Conservation (phyloP, 2,329 filamentous ascomycete genomes). For the Xylariaceae sp. region DNA sequence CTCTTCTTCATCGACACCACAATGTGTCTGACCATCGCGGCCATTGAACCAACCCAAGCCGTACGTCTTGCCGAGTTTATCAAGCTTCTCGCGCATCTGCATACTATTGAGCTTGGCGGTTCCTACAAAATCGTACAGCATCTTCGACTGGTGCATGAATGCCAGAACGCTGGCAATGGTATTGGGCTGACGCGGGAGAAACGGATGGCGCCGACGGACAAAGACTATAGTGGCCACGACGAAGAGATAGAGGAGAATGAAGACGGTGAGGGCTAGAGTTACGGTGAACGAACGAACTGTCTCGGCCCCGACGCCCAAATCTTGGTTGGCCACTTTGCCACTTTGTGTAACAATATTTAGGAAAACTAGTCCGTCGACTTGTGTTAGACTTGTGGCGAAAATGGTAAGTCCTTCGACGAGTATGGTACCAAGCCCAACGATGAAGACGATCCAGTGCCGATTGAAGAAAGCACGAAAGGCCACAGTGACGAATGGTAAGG, state of each 20-base stretch:
- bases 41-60: conserved; percentile 75
- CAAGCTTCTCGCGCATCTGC: conserved; percentile 59
- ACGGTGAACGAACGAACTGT: conserved; percentile 62
- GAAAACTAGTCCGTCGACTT: conserved; percentile 61
- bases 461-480: conserved; percentile 60
- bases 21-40: conserved; percentile 68
- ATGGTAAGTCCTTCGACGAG: conserved; percentile 71
- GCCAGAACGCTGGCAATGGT: conserved; percentile 73
- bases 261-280: conserved; percentile 56
- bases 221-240: conserved; percentile 58
- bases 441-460: conserved; percentile 60
- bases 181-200: conserved; percentile 73
- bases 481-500: conserved; percentile 64
- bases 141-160: conserved; percentile 76
- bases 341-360: conserved; percentile 30
- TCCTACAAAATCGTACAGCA: conserved; percentile 71
- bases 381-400: conserved; percentile 61
- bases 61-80: conserved; percentile 61
- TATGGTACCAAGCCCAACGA: conserved; percentile 67
- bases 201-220: conserved; percentile 59
- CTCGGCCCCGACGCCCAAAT: conserved; percentile 53
- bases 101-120: conserved; percentile 60
- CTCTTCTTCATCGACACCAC: conserved; percentile 75
- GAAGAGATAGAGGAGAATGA: conserved; percentile 64
- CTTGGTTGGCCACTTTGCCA: conserved; percentile 18